A percentile compares a stretch with the other conserved stretches of the same genome.
These are phyloP conservation scores for Psidium guajava DNA, from an alignment of 345 rosid genomes.

Conservation along the genomic window DNA sequence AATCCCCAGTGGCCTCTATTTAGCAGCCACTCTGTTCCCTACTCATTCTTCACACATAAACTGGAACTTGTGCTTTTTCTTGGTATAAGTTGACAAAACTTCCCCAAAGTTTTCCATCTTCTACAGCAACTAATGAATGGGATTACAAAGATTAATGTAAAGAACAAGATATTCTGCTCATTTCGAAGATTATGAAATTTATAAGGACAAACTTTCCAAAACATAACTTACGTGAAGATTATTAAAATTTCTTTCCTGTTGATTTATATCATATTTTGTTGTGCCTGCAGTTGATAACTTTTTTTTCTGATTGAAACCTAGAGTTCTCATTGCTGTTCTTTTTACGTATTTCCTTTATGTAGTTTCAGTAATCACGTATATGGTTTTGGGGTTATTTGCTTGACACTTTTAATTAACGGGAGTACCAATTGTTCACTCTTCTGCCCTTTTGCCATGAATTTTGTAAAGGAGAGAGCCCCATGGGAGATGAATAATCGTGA, in stretches of 20 bases:
- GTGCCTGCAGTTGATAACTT: neutral
- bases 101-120: neutral
- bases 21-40: neutral
- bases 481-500: slow-evolving; percentile 11
- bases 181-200: neutral
- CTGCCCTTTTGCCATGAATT: neutral
- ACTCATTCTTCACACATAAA: neutral
- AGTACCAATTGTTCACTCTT: neutral
- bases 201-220: neutral
- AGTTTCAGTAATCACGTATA: neutral
- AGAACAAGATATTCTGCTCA: neutral
- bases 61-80: neutral
- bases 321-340: neutral
- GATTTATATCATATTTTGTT: neutral
- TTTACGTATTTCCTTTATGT: neutral
- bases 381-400: neutral
- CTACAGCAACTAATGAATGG: neutral
- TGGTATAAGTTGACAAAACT: neutral
- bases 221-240: neutral
- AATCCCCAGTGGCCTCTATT: neutral
- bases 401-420: neutral
- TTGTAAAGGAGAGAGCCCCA: slow-evolving; percentile 4
- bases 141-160: neutral
- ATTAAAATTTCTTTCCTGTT: neutral
- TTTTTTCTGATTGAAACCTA: neutral